phyloP scores from a whole-genome alignment of 2,329 filamentous ascomycete genomes.

The Orbilia blumenaviensis region DNA sequence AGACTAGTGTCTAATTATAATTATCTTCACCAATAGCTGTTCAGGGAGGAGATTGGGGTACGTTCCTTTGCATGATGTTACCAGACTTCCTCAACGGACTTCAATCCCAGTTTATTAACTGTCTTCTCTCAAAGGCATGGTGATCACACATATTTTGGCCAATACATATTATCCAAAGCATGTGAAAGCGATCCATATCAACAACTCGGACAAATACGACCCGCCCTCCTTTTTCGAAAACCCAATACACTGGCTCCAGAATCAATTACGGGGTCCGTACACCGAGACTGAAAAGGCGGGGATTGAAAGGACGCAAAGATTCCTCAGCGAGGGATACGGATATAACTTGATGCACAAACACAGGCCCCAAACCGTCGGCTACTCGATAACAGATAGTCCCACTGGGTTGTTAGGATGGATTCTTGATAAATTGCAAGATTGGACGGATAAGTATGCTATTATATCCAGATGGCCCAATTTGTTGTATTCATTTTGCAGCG shows the following conservation, averaged over 20 bases:
- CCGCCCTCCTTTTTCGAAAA: constrained; percentile 66
- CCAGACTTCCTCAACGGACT: neutral
- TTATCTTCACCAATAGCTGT: constrained; percentile 58
- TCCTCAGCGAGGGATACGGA: constrained; percentile 67
- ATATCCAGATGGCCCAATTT: no score
- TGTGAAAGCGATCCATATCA: constrained; percentile 69
- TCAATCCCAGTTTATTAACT: no score
- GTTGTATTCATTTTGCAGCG: no score
- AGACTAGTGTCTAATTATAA: no score
- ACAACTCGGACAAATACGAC: constrained; percentile 66
- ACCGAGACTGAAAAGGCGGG: constrained; percentile 66
- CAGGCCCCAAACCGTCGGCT: constrained; percentile 77
- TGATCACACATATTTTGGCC: constrained; percentile 68
- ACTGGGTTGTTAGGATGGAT: constrained; percentile 79
- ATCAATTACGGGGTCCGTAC: constrained; percentile 67
- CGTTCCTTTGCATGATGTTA: constrained; percentile 66
- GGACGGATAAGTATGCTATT: constrained; percentile 68
- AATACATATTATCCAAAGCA: constrained; percentile 60
- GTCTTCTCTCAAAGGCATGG: constrained; percentile 64
- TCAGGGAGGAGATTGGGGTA: constrained; percentile 78
- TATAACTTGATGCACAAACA: constrained; percentile 72
- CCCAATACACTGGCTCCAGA: constrained; percentile 69
- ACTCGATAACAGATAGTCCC: constrained; percentile 74
- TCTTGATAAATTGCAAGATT: constrained; percentile 80
- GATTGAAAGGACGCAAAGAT: constrained; percentile 68